Percentiles rank a stretch among this genome's conserved stretches.
Conservation (phyloP, 2,329 filamentous ascomycete genomes). For the Teratosphaeria epicoccoides region DNA sequence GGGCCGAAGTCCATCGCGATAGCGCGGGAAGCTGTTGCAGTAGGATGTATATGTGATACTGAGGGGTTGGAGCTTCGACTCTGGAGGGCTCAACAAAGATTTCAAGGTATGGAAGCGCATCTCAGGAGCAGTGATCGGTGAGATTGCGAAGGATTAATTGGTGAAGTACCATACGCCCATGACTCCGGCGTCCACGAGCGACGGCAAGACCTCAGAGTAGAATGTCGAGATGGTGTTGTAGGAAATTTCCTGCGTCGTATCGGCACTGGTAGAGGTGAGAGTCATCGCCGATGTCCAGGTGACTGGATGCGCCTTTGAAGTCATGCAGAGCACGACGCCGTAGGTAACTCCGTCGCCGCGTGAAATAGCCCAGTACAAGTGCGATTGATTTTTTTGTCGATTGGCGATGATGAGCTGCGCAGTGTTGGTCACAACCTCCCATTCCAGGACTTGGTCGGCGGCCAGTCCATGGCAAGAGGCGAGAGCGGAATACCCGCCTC, state of each 20-base stretch:
- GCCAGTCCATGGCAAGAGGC: constrained; percentile 46
- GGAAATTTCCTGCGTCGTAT: constrained; percentile 26
- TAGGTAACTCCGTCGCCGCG: constrained; percentile 52
- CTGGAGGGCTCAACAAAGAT: constrained; percentile 38
- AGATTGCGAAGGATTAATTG: constrained; percentile 39
- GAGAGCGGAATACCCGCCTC: constrained; percentile 49
- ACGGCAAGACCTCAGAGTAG: constrained; percentile 35
- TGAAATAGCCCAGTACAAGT: constrained; percentile 54
- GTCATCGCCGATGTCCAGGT: constrained; percentile 34
- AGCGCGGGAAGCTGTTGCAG: constrained; percentile 23
- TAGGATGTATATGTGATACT: constrained; percentile 25
- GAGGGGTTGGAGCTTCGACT: constrained; percentile 28
- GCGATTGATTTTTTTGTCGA: constrained; percentile 34
- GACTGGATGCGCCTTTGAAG: constrained; percentile 41
- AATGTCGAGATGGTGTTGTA: constrained; percentile 41
- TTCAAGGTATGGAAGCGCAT: constrained; percentile 35
- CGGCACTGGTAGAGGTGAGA: constrained; percentile 30
- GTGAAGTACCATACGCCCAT: constrained; percentile 43
- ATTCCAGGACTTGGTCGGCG: constrained; percentile 48
- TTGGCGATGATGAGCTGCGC: constrained; percentile 42
- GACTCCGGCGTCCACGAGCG: constrained; percentile 40
- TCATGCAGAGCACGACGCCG: constrained; percentile 47
- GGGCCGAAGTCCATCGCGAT: constrained; percentile 24
- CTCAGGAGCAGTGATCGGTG: constrained; percentile 39
- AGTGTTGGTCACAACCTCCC: constrained; percentile 36